Conservation (phyloP, 169 alveolate genomes). For the Plasmodium coatneyi region DNA sequence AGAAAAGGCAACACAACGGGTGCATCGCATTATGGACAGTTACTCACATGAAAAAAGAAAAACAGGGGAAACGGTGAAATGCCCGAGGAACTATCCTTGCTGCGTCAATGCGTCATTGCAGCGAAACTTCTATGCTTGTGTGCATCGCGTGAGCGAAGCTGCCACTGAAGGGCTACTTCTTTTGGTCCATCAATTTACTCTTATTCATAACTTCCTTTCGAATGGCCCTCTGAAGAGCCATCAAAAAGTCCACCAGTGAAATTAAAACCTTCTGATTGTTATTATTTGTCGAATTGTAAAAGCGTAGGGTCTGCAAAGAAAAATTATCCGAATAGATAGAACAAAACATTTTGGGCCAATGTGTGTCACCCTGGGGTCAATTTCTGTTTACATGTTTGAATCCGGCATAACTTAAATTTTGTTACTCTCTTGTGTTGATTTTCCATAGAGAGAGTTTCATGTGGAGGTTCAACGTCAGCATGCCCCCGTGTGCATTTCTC, state of each 20-base stretch:
- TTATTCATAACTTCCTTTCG: slow-evolving; percentile 43
- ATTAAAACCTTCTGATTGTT: slow-evolving; percentile 37
- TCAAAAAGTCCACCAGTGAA: slow-evolving; percentile 54
- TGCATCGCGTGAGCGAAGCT: not conserved
- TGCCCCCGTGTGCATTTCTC: not conserved
- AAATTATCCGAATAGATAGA: not conserved
- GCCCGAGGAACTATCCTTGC: not conserved
- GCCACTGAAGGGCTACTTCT: not conserved
- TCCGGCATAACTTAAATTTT: not conserved
- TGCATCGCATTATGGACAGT: not conserved
- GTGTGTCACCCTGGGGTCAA: not conserved
- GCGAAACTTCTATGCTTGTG: not conserved
- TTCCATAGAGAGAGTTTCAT: not conserved
- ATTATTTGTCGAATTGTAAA: slow-evolving; percentile 59
- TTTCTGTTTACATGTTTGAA: not conserved
- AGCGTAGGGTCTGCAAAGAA: slow-evolving; percentile 62
- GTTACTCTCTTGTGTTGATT: not conserved
- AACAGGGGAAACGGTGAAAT: not conserved
- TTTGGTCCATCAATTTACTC: slow-evolving; percentile 24
- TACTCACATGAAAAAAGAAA: not conserved
- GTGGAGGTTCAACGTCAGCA: not conserved
- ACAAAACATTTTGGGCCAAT: not conserved
- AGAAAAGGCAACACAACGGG: not conserved
- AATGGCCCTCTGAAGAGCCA: slow-evolving; percentile 63
- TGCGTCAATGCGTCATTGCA: not conserved